These are phyloP conservation scores for Fusarium praegraminearum DNA, from an alignment of 2,329 filamentous ascomycete genomes.

Conservation along the genomic window DNA sequence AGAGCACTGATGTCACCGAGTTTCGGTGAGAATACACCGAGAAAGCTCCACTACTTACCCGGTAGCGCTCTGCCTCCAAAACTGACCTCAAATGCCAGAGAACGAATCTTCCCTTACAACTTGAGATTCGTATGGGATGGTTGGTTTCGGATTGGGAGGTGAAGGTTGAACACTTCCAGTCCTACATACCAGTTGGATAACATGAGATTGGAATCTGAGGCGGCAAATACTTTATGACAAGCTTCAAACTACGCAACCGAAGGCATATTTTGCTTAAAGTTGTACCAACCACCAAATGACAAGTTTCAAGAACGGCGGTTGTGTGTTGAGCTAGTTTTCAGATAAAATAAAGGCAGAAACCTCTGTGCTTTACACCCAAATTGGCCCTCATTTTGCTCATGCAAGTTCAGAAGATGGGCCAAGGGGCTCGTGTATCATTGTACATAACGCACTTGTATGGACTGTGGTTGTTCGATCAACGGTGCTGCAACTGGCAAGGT, in stretches of 20 bases:
- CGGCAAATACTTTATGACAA: no score
- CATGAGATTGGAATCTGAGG: no score
- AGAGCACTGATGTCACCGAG: constrained; percentile 21
- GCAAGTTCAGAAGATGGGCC: neutral
- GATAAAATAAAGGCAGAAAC: neutral
- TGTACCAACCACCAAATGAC: neutral
- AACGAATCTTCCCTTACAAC: neutral
- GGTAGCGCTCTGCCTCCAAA: neutral
- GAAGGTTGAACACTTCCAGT: neutral
- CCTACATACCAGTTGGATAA: no score
- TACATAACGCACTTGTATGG: neutral
- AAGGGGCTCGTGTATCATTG: neutral
- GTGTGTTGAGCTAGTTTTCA: neutral
- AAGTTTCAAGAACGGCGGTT: neutral
- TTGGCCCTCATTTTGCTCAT: neutral
- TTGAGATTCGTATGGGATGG: neutral
- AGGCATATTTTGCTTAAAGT: no score
- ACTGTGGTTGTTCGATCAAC: neutral
- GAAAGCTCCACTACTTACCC: neutral
- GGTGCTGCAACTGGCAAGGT: neutral
- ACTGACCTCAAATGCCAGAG: neutral
- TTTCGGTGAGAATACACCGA: constrained; percentile 26
- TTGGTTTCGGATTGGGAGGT: neutral
- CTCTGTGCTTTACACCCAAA: neutral
- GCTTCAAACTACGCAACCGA: no score